These are phyloP conservation scores for Isoetes engelmannii DNA, from an alignment of 83 land plant species.

Conservation along the genomic window DNA sequence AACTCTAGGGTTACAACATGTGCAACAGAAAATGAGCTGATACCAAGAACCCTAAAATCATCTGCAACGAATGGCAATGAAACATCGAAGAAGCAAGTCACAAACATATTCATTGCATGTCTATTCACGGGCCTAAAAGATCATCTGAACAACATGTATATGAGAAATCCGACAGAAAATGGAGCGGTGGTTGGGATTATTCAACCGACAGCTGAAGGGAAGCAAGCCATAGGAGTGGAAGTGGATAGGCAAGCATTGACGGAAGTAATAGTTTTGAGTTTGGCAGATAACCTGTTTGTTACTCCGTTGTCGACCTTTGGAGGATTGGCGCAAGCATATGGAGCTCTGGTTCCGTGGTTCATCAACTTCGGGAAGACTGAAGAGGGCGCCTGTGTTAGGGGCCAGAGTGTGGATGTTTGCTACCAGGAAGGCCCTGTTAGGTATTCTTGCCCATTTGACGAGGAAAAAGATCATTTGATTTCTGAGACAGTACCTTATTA, in stretches of 20 bases:
- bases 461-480: constrained; percentile 12
- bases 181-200: constrained; percentile 12
- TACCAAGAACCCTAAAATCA: constrained; percentile 6
- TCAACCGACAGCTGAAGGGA: constrained; percentile 13
- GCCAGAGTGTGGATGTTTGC: constrained; percentile 18
- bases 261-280: constrained; percentile 16
- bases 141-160: constrained; percentile 8
- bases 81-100: not conserved
- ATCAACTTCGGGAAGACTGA: constrained; percentile 7
- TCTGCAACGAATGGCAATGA: not conserved
- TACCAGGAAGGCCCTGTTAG: constrained; percentile 19
- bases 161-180: constrained; percentile 9
- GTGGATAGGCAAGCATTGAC: constrained; percentile 21
- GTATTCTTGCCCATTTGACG: constrained; percentile 16
- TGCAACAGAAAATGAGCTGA: constrained; percentile 14
- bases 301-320: constrained; percentile 26
- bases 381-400: constrained; percentile 5
- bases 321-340: constrained; percentile 24
- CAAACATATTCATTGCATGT: constrained; percentile 19
- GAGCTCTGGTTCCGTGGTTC: constrained; percentile 27
- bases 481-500: not conserved
- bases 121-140: constrained; percentile 17
- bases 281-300: constrained; percentile 18
- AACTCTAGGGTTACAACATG: constrained; percentile 9
- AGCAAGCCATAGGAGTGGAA: constrained; percentile 15